Conservation (phyloP, 768 basidiomycete genomes). For the Termitomyces sp. region DNA sequence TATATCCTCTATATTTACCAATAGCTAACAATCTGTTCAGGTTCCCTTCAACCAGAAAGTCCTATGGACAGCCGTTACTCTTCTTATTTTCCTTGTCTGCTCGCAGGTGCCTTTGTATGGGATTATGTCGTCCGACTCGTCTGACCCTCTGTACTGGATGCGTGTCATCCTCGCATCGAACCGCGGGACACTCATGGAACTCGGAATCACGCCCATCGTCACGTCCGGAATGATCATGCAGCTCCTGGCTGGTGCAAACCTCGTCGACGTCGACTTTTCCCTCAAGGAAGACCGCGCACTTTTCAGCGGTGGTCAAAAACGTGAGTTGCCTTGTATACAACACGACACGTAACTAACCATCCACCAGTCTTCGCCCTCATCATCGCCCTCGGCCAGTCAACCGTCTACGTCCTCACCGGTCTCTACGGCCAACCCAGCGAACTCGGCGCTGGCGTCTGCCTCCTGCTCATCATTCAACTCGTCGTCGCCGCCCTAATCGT, state of each 20-base stretch:
- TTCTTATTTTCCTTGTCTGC: conserved; percentile 99
- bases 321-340: conserved; percentile 44
- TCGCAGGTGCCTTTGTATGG: conserved; percentile 99
- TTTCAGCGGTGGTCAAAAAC: conserved; percentile 95
- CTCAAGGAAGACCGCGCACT: conserved; percentile 96
- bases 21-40: conserved; percentile 33
- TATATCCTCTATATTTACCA: conserved; percentile 6
- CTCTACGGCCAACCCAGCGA: conserved; percentile 93
- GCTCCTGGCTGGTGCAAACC: conserved; percentile 93
- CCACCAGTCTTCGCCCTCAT: conserved; percentile 91
- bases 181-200: conserved; percentile 98
- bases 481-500: conserved; percentile 93
- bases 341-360: background rate
- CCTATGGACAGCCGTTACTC: conserved; percentile 98
- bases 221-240: conserved; percentile 99
- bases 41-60: conserved; percentile 99
- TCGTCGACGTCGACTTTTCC: conserved; percentile 96
- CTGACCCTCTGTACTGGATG: conserved; percentile 99
- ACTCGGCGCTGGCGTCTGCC: conserved; percentile 94
- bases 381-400: conserved; percentile 94
- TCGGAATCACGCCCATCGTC: conserved; percentile 96
- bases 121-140: conserved; percentile 99
- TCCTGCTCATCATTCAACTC: conserved; percentile 95
- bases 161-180: conserved; percentile 99
- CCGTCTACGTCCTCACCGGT: conserved; percentile 95